A percentile compares a stretch with the other conserved stretches of the same genome.
Conservation (phyloP, 441 rosid species). For the Sinapis alba region DNA sequence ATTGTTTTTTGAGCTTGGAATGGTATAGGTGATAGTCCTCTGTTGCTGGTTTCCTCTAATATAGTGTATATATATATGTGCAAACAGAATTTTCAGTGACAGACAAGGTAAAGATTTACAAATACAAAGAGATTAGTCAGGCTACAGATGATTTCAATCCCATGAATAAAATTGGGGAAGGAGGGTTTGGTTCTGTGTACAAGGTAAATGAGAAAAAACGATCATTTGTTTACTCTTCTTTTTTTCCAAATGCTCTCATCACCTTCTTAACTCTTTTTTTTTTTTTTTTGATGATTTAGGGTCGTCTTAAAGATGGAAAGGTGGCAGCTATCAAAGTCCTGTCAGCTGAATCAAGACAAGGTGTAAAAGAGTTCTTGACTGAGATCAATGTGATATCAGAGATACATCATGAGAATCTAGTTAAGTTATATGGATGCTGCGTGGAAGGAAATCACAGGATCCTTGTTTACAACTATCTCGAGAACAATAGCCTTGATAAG, state of each 20-base stretch:
- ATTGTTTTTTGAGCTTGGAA: background rate
- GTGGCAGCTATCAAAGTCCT: conserved; percentile 88
- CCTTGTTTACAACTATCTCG: conserved; percentile 88
- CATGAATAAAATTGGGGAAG: conserved; percentile 81
- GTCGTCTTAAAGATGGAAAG: conserved; percentile 79
- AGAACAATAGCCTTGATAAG: conserved; percentile 89
- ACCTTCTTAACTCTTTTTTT: conserved; percentile 6
- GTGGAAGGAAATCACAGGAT: conserved; percentile 77
- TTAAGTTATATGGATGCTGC: conserved; percentile 91
- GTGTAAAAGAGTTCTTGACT: conserved; percentile 74
- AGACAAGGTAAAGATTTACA: conserved; percentile 55
- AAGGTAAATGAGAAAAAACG: conserved; percentile 49
- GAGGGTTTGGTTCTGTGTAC: conserved; percentile 93
- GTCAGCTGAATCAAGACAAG: conserved; percentile 90
- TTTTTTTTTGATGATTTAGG: conserved; percentile 67
- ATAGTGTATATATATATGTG: background rate
- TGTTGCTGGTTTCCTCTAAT: conserved; percentile 17
- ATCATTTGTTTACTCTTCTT: background rate
- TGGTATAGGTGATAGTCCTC: no score
- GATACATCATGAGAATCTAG: conserved; percentile 83
- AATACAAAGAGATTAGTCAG: conserved; percentile 60
- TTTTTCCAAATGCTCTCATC: background rate
- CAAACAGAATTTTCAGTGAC: conserved; percentile 52
- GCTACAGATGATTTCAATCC: conserved; percentile 77
- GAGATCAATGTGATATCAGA: conserved; percentile 85